phyloP scores from a whole-genome alignment of 1,284 basidiomycete genomes.

The Ganoderma lucidum region DNA sequence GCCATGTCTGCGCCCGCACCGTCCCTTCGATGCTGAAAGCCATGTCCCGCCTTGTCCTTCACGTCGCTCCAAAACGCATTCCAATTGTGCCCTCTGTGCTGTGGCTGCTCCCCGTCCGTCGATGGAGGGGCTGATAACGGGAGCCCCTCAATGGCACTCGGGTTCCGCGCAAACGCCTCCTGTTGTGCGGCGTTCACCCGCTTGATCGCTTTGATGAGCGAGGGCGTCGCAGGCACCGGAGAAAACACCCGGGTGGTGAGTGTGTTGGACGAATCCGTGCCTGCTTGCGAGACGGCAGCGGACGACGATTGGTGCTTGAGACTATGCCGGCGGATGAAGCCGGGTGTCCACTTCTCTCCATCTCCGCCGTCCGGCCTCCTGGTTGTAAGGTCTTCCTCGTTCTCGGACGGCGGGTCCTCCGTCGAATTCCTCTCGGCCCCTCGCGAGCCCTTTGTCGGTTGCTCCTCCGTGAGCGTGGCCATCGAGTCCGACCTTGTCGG shows the following conservation, averaged over 20 bases:
- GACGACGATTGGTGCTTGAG: constrained; percentile 25
- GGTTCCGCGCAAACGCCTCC: constrained; percentile 48
- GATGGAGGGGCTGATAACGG: constrained; percentile 25
- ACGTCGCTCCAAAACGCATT: constrained; percentile 53
- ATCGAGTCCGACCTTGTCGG: constrained; percentile 29
- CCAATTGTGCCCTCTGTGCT: constrained; percentile 44
- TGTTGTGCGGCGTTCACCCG: constrained; percentile 62
- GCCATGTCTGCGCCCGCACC: constrained; percentile 7
- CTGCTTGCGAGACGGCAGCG: constrained; percentile 22
- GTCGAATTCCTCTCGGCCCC: constrained; percentile 1
- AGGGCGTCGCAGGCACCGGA: constrained; percentile 66
- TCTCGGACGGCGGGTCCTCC: constrained; percentile 23
- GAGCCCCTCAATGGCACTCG: constrained; percentile 23
- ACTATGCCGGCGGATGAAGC: constrained; percentile 41
- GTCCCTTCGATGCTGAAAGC: constrained; percentile 24
- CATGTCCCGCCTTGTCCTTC: constrained; percentile 39
- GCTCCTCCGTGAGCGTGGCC: constrained; percentile 29
- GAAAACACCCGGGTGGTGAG: constrained; percentile 37
- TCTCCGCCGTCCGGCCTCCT: constrained; percentile 15
- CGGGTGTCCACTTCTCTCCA: constrained; percentile 43
- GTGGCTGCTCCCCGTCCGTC: constrained; percentile 19
- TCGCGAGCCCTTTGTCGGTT: constrained; percentile 10
- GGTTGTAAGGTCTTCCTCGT: constrained; percentile 27
- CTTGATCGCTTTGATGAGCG: constrained; percentile 65
- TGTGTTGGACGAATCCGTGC: constrained; percentile 22